Base-by-base conservation (phyloP, 225 moss, liverwort and hornwort species). In the Straminergon stramineum region DNA sequence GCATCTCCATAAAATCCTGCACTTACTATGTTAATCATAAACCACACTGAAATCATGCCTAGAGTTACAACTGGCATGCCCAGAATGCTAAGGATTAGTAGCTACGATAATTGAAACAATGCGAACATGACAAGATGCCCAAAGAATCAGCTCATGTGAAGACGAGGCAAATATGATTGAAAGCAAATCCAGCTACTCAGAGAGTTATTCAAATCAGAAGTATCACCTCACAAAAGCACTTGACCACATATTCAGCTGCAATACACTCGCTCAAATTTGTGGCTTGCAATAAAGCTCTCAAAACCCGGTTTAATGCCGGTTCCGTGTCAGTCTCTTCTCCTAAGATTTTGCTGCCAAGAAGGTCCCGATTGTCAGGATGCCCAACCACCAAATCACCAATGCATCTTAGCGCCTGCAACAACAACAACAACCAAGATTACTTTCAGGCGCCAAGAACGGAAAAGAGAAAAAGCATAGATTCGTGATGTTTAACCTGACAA, bases 201-300 rank as follows among this genome's bases (percentile, higher is more conserved):
- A 85, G 58, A 82, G 78, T 87, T 56, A 34, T 68, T 83, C 74
- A 43, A 65, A 74, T 79, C 22, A 89, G 57, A 58, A 82, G 91
- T 73, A 95, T 85, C 91, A 97, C 99, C 99, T 99, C 95, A 86
- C 97, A 99, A 88, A 97, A 99, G 92, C 96, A 97, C 92, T 96
- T 97, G 89, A 99, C 88, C 84, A 96, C 95, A 83, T 97, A 99
- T 92, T 99, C 99, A 82, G 97, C 99, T 90, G 99, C 96, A 88
- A 99, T 96, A 91, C 99, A 99, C 93, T 97, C 97, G 89, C 95
- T 97, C 91, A 97, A 88, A 91, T 96, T 96, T 90, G 96, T 93
- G 69, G 99, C 94, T 79, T 94, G 94, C 86, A 99, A 92, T 90
- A 97, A 95, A 81, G 96, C 95, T 95, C 94, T 96, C 63, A 99